These are phyloP conservation scores for Aspergillus homomorphus DNA, from an alignment of 495 filamentous ascomycete genomes.

Conservation along the genomic window DNA sequence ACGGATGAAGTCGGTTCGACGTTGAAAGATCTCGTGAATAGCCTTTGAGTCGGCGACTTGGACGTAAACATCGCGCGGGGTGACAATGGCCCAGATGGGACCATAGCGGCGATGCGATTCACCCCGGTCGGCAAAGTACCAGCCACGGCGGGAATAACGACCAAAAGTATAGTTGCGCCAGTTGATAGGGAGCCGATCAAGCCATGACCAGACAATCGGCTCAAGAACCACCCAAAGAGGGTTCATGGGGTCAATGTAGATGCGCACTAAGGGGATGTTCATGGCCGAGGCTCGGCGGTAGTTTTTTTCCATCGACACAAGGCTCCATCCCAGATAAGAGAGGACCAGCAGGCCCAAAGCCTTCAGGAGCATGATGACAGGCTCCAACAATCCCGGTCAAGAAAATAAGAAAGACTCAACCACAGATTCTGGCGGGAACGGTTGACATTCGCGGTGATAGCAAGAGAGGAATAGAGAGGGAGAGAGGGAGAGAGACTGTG, in stretches of 20 bases:
- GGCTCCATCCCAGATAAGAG: too few species aligned
- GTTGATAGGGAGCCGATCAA: constrained; percentile 2
- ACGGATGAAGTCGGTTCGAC: neutral
- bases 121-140: neutral
- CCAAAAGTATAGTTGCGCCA: neutral
- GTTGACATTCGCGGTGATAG: too few species aligned
- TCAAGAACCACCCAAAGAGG: neutral
- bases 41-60: neutral
- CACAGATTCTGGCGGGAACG: too few species aligned
- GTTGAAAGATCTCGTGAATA: neutral
- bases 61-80: neutral
- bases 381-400: too few species aligned
- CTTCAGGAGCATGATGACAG: too few species aligned
- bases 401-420: too few species aligned
- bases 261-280: too few species aligned
- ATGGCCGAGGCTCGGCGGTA: too few species aligned
- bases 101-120: constrained; percentile 1
- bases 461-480: too few species aligned
- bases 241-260: neutral
- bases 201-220: neutral
- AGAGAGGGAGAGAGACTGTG: too few species aligned
- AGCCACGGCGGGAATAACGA: constrained; percentile 1
- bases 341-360: too few species aligned
- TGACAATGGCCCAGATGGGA: neutral
- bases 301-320: too few species aligned